phyloP scores from a whole-genome alignment of 768 basidiomycete species.

The Termitomyces sp. region DNA sequence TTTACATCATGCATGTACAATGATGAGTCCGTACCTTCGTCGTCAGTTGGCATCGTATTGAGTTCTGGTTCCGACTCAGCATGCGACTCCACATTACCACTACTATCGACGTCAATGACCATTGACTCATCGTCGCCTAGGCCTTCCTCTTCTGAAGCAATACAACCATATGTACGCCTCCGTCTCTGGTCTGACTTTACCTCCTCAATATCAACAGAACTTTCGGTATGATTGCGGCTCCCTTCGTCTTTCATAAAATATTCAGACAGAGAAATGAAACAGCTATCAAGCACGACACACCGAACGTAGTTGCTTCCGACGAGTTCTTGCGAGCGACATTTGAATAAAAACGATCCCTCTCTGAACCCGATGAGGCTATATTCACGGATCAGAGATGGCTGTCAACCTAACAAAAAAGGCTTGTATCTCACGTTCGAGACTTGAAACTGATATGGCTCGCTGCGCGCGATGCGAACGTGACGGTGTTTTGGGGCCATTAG shows the following conservation, averaged over 20 bases:
- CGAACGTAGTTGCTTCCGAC: not conserved
- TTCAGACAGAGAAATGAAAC: not conserved
- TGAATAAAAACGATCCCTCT: not conserved
- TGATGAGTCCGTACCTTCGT: not conserved
- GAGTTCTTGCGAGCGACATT: not conserved
- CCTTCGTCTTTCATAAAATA: not conserved
- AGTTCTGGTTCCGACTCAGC: not conserved
- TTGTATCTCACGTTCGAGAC: not conserved
- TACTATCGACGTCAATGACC: not conserved
- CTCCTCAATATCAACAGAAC: not conserved
- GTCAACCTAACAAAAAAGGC: not conserved
- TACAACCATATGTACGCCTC: not conserved
- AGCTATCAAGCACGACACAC: not conserved
- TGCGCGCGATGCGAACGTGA: not conserved
- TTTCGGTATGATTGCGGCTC: not conserved
- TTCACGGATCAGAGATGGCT: not conserved
- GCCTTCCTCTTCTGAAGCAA: not conserved
- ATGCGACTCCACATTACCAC: not conserved
- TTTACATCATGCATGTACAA: not conserved
- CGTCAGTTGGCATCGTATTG: not conserved
- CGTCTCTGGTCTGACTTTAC: too few relatives aligned
- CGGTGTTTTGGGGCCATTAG: constrained; percentile 1
- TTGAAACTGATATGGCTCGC: not conserved
- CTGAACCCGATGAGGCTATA: not conserved
- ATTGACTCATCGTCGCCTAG: not conserved